Evolutionary conservation across 1,139 yeast species (phyloP), one percentile per base, ranked within the genome.

Genomic region (Lodderomyces orthopsilosis): DNA sequence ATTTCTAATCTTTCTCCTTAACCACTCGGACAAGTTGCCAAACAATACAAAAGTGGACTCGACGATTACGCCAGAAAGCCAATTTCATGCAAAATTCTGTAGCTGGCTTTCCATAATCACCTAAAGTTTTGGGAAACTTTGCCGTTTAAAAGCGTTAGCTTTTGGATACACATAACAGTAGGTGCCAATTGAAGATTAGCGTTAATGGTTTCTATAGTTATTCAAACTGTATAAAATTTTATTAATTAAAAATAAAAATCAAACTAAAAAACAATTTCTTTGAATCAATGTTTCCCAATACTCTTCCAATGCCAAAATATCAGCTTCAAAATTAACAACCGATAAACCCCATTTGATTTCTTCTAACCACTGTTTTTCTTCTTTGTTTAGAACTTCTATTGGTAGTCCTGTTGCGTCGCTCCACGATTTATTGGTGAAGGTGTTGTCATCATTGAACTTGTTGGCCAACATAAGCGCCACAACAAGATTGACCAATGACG

Each of bases 381-480:
- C 70, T 19, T 63, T 59, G 56, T 91, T 89, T 49, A 93, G 72
- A 33, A 74, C 67, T 2, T 57, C 56, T 43, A 88, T 73, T 13
- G 79, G 68, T 50, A 93, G 75, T 21, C 95, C 95, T 12, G 97
- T 87, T 18, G 97, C 98, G 45, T 90, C 93, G 38, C 90, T 78
- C 98, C 98, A 93, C 8, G 96, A 89, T 58, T 83, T 83, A 67
- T 91, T 93, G 48, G 96, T 90, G 59, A 93, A 93, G 21, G 98
- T 93, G 66, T 91, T 90, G 68, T 93, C 98, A 63, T 93, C 98
- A 60, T 91, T 90, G 62, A 90, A 88, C 66, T 93, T 93, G 69
- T 93, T 93, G 37, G 97, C 95, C 50, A 93, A 72, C 34, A 93
- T 78, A 39, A 93, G 74, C 1, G 95, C 77, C 24, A 85, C 75